Evolutionary conservation across 495 filamentous ascomycete genomes (phyloP).

Genomic region (Xanthoparmelia taractica): DNA sequence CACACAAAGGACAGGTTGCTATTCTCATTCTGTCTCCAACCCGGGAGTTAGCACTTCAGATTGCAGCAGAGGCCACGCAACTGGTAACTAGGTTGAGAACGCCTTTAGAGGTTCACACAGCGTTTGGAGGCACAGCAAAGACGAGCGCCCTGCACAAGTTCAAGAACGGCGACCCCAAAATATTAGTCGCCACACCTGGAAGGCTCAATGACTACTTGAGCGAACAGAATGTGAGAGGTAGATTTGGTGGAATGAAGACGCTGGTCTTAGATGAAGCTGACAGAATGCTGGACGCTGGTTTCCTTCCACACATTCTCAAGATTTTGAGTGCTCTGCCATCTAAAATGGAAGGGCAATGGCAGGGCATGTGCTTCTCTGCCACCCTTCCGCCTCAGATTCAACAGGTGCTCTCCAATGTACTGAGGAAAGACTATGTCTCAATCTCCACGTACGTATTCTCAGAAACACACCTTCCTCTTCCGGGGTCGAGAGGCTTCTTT

Average conservation of each 20-base stretch:
- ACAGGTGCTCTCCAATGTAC: slow-evolving; percentile 51
- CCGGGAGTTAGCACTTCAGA: slow-evolving; percentile 59
- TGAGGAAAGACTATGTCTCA: slow-evolving; percentile 47
- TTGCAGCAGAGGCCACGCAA: slow-evolving; percentile 50
- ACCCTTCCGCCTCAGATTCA: slow-evolving; percentile 57
- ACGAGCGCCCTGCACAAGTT: slow-evolving; percentile 41
- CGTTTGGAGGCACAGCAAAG: slow-evolving; percentile 46
- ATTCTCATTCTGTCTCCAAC: slow-evolving; percentile 60
- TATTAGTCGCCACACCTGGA: slow-evolving; percentile 58
- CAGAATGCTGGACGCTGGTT: slow-evolving; percentile 52
- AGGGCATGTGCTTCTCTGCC: slow-evolving; percentile 67
- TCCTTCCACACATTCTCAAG: slow-evolving; percentile 49
- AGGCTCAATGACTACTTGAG: slow-evolving; percentile 55
- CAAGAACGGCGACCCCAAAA: slow-evolving; percentile 41
- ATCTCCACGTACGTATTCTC: slow-evolving; percentile 43
- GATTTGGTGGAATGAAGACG: slow-evolving; percentile 46
- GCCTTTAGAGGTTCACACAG: slow-evolving; percentile 44
- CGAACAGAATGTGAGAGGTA: slow-evolving; percentile 36
- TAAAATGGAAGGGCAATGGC: slow-evolving; percentile 46
- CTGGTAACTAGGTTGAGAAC: slow-evolving; percentile 39
- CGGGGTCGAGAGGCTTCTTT: background rate
- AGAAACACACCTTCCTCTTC: background rate
- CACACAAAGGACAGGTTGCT: slow-evolving; percentile 44
- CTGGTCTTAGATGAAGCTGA: slow-evolving; percentile 62
- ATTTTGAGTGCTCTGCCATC: slow-evolving; percentile 51